Conservation (phyloP, 2,329 filamentous ascomycete species). For the Proliferodiscus dingleyae region DNA sequence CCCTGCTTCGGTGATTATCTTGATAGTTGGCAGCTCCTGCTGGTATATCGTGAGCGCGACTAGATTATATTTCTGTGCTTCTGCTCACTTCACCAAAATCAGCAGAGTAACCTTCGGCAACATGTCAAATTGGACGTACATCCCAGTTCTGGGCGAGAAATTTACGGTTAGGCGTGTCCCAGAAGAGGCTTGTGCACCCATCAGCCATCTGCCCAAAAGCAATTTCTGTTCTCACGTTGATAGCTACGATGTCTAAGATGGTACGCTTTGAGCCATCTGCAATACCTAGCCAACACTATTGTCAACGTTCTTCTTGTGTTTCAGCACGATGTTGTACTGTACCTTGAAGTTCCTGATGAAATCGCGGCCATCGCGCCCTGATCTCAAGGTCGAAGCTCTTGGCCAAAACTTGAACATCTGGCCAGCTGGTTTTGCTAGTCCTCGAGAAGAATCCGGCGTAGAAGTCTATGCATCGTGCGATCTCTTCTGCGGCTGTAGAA, state of each 20-base stretch:
- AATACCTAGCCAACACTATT: slow-evolving; percentile 21
- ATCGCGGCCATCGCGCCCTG: slow-evolving; percentile 10
- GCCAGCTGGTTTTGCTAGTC: neutral
- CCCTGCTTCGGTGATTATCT: too few species aligned
- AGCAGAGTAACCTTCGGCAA: too few species aligned
- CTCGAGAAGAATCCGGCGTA: slow-evolving; percentile 33
- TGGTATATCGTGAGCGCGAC: too few species aligned
- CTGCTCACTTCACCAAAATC: too few species aligned
- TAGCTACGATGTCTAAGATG: slow-evolving; percentile 41
- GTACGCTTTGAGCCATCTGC: slow-evolving; percentile 39
- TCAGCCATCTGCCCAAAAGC: too few species aligned
- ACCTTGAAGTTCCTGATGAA: slow-evolving; percentile 36
- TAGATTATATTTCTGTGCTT: too few species aligned
- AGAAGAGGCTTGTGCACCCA: too few species aligned
- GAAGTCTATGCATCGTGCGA: slow-evolving; percentile 33
- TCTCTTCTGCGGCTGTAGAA: slow-evolving; percentile 26
- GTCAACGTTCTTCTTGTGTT: neutral
- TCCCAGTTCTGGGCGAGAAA: too few species aligned
- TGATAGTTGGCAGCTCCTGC: too few species aligned
- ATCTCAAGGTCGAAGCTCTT: slow-evolving; percentile 17
- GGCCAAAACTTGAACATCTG: slow-evolving; percentile 23
- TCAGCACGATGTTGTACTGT: neutral
- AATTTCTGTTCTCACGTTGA: slow-evolving; percentile 19
- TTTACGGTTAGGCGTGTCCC: too few species aligned
- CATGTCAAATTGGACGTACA: too few species aligned